Evolutionary conservation across 768 basidiomycete species (phyloP).

Genomic region (Tephrocybe sp.): DNA sequence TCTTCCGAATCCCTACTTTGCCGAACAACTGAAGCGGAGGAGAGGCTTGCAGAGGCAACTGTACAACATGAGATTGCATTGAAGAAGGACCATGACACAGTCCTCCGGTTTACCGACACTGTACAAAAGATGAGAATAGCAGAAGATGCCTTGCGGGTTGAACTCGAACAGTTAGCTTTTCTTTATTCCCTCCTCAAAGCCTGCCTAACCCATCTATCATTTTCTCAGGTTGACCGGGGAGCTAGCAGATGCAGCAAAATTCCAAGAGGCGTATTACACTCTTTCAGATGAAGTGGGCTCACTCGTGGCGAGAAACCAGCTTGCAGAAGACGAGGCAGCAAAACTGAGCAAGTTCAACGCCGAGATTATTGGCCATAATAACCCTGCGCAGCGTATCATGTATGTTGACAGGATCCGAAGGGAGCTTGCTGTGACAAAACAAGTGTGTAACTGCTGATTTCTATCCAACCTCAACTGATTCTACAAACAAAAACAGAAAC

Average conservation of each 20-base stretch:
- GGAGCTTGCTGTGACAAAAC: slow-evolving; percentile 79
- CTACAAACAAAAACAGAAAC: slow-evolving; percentile 33
- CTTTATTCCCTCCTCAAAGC: background rate
- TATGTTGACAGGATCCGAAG: slow-evolving; percentile 83
- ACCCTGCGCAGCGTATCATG: slow-evolving; percentile 81
- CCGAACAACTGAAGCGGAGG: slow-evolving; percentile 22
- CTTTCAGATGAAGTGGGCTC: slow-evolving; percentile 62
- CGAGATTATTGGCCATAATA: slow-evolving; percentile 79
- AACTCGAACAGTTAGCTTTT: slow-evolving; percentile 61
- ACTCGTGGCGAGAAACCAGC: slow-evolving; percentile 65
- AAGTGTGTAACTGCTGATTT: slow-evolving; percentile 46
- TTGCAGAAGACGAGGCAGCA: slow-evolving; percentile 78
- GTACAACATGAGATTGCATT: slow-evolving; percentile 31
- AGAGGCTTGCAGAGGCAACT: slow-evolving; percentile 21
- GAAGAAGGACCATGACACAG: slow-evolving; percentile 44
- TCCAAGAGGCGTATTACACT: slow-evolving; percentile 68
- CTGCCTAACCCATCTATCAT: background rate
- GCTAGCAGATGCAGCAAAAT: slow-evolving; percentile 57
- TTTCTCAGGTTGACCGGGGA: slow-evolving; percentile 40
- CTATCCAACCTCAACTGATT: background rate
- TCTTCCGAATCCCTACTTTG: slow-evolving; percentile 20
- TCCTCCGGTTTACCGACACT: slow-evolving; percentile 45
- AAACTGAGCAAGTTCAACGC: slow-evolving; percentile 81
- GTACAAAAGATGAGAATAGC: slow-evolving; percentile 57
- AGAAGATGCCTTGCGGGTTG: slow-evolving; percentile 65